Evolutionary conservation across 148 eudicot species (phyloP).

Genomic region (Suaeda aralocaspica): DNA sequence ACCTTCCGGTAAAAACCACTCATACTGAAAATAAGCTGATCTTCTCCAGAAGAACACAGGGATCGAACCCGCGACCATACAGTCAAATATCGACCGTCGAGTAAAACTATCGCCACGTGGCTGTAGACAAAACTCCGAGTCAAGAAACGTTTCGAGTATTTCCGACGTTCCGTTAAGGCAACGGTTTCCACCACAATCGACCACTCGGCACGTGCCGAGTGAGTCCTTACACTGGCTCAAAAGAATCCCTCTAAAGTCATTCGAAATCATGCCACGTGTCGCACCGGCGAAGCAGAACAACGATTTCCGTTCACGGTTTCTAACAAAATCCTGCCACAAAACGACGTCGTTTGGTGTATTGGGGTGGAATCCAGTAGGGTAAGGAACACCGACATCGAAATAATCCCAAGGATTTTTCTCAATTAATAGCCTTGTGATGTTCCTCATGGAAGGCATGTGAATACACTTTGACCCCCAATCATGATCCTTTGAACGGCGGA

Average conservation of each 20-base stretch:
- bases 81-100: constrained; percentile 79
- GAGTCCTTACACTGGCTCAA: constrained; percentile 56
- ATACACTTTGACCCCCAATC: constrained; percentile 63
- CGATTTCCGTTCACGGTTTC: constrained; percentile 37
- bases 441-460: constrained; percentile 51
- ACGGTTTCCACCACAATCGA: constrained; percentile 57
- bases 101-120: constrained; percentile 93
- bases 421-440: constrained; percentile 45
- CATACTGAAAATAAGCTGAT: constrained; percentile 76
- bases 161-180: constrained; percentile 59
- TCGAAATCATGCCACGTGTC: constrained; percentile 55
- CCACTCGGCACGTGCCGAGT: constrained; percentile 48
- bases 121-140: constrained; percentile 76
- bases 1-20: constrained; percentile 76
- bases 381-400: constrained; percentile 53
- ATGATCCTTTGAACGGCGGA: constrained; percentile 51
- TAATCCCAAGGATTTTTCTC: constrained; percentile 53
- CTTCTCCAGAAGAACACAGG: constrained; percentile 92
- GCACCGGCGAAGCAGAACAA: constrained; percentile 80
- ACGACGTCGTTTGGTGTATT: constrained; percentile 26
- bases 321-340: constrained; percentile 57
- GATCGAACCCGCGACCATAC: constrained; percentile 92
- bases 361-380: constrained; percentile 92
- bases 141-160: constrained; percentile 61
- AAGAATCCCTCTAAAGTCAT: constrained; percentile 63